Evolutionary conservation across 306 rosid species (phyloP), one percentile per base, ranked within the genome.

Genomic region (Lablab purpureus): DNA sequence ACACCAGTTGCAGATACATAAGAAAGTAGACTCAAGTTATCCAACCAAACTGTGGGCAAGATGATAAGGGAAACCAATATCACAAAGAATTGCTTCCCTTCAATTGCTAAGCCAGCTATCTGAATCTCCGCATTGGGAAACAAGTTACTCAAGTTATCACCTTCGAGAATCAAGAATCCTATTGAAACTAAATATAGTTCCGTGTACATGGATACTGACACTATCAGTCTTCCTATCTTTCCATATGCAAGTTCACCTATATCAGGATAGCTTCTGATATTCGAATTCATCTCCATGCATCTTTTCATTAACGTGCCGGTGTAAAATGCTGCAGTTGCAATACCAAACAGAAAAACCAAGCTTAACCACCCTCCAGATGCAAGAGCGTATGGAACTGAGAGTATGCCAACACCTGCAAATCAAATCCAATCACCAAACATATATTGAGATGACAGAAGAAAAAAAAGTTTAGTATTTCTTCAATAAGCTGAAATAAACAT

Each of bases 291-390:
- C 6, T 90, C 94, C 98, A 92, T 88, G 27, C 99, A 95, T 84
- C 77, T 89, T 34, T 95, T 75, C 4, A 95, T 88, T 56, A 95
- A 69, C 27, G 90, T 0, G 18, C 93, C 93, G 0, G 96, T 19
- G 85, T 92, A 92, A 58, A 92, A 90, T 10, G 95, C 71, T 66
- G 50, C 67, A 3, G 70, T 15, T 0, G 97, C 87, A 4, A 92
- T 73, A 14, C 49, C 45, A 10, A 94, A 84, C 10, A 92, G 84
- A 52, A 91, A 87, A 49, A 56, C 63, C 68, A 95, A 74, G 82
- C 91, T 95, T 49, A 91, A 25, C 97, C 97, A 95, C 22, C 97
- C 99, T 55, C 97, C 97, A 5, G 90, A 76, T 68, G 99, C 84
- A 3, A 95, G 85, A 62, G 97, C 99, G 66, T 89, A 94, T 21